Conservation (phyloP, 257 asterid genomes). For the Knoxia roxburghii region DNA sequence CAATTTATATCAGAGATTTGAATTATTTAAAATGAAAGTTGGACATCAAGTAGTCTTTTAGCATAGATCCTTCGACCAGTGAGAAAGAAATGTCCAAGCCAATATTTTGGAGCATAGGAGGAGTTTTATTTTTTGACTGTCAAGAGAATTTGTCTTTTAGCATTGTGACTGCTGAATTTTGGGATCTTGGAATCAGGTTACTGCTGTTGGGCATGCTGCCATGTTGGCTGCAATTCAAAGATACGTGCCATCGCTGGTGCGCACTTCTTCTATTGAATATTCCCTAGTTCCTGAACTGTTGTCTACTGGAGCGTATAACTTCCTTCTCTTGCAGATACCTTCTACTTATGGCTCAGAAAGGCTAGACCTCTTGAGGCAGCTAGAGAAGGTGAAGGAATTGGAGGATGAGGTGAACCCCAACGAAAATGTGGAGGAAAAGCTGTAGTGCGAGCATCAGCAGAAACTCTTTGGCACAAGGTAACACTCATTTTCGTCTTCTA, state of each 20-base stretch:
- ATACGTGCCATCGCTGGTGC: constrained; percentile 77
- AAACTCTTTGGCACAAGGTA: neutral
- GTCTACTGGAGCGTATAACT: constrained; percentile 17
- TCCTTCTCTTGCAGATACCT: constrained; percentile 62
- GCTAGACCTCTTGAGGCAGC: constrained; percentile 85
- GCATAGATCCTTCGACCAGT: neutral
- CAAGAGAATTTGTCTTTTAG: neutral
- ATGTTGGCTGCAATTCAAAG: constrained; percentile 96
- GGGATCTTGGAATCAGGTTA: constrained; percentile 52
- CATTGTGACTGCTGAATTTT: constrained; percentile 14
- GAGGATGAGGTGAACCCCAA: constrained; percentile 48
- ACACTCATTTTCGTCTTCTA: constrained; percentile 16
- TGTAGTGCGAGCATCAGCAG: constrained; percentile 14
- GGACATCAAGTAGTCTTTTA: neutral
- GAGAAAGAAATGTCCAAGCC: neutral
- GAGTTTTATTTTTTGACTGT: neutral
- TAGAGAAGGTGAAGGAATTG: constrained; percentile 88
- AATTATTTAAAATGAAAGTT: neutral
- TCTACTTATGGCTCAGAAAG: constrained; percentile 94
- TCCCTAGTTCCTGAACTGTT: constrained; percentile 4
- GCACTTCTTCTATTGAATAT: constrained; percentile 20
- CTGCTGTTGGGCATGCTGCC: constrained; percentile 98
- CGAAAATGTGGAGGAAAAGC: constrained; percentile 45
- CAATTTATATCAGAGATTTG: neutral
- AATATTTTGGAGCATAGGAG: neutral